phyloP scores from a whole-genome alignment of 345 rosid species.

The Populus nigra region DNA sequence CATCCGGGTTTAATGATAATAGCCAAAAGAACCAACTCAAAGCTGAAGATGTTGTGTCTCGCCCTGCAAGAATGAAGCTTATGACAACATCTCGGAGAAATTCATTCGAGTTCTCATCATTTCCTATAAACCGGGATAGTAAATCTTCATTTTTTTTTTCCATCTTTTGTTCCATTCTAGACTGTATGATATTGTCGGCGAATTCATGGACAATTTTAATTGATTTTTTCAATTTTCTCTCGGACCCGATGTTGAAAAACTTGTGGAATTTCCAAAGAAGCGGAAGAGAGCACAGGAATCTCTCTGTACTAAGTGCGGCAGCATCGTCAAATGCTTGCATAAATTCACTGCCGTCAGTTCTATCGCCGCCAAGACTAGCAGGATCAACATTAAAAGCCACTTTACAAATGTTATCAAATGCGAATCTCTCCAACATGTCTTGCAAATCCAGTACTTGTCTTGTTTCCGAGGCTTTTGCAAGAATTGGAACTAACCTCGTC shows the following conservation, averaged over 20 bases:
- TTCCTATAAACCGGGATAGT: slow-evolving; percentile 16
- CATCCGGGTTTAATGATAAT: slow-evolving; percentile 11
- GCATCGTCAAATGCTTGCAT: slow-evolving; percentile 30
- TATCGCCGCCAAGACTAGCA: slow-evolving; percentile 13
- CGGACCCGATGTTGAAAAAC: slow-evolving; percentile 11
- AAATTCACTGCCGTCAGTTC: slow-evolving; percentile 8
- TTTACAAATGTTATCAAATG: slow-evolving; percentile 32
- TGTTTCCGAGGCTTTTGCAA: slow-evolving; percentile 13
- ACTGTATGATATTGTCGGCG: slow-evolving; percentile 14
- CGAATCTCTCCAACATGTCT: slow-evolving; percentile 20
- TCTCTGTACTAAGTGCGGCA: slow-evolving; percentile 17
- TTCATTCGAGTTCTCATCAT: neutral
- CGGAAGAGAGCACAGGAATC: slow-evolving; percentile 14
- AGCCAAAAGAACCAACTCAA: slow-evolving; percentile 25
- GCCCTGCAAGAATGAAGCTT: slow-evolving; percentile 25
- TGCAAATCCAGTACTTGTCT: slow-evolving; percentile 28
- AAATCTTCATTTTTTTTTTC: slow-evolving; percentile 11
- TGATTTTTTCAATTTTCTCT: slow-evolving; percentile 4
- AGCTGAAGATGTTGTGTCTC: slow-evolving; percentile 23
- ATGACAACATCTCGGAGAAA: slow-evolving; percentile 22
- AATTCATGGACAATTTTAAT: slow-evolving; percentile 12
- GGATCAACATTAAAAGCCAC: slow-evolving; percentile 27
- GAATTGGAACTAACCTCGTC: slow-evolving; percentile 30
- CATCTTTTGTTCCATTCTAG: neutral
- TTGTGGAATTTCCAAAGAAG: slow-evolving; percentile 2